phyloP scores from a whole-genome alignment of 306 rosid species.

The Pterocarpus macrocarpus region DNA sequence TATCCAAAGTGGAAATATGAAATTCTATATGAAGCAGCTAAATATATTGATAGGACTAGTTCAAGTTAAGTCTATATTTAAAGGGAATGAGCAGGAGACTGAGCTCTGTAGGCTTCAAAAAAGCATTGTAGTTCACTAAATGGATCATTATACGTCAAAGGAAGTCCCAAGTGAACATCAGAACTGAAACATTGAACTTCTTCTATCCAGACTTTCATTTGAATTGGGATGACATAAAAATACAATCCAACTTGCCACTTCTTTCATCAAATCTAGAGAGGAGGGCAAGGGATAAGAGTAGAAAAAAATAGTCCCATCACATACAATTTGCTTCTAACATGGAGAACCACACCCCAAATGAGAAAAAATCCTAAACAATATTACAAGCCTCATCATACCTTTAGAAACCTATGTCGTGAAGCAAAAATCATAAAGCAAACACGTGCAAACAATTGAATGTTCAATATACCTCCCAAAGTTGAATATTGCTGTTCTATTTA shows the following conservation, averaged over 20 bases:
- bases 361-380: conserved; percentile 50
- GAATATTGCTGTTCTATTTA: conserved; percentile 60
- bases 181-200: conserved; percentile 30
- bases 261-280: conserved; percentile 35
- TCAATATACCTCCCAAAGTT: conserved; percentile 54
- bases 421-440: conserved; percentile 67
- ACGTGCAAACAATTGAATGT: conserved; percentile 60
- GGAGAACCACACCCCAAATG: conserved; percentile 49
- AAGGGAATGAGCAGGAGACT: neutral
- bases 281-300: conserved; percentile 39
- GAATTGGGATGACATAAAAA: conserved; percentile 41
- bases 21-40: neutral
- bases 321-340: conserved; percentile 50
- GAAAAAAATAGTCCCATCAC: conserved; percentile 27
- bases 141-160: neutral
- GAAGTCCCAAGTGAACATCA: conserved; percentile 15
- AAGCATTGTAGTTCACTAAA: neutral
- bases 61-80: neutral
- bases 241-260: conserved; percentile 48
- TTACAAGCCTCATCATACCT: conserved; percentile 69
- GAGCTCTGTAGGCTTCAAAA: neutral
- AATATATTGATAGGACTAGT: neutral
- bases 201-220: conserved; percentile 40
- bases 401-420: conserved; percentile 59
- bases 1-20: too few species aligned